Evolutionary conservation across 2,329 filamentous ascomycete species (phyloP).

Genomic region (Alternaria brassicicola): DNA sequence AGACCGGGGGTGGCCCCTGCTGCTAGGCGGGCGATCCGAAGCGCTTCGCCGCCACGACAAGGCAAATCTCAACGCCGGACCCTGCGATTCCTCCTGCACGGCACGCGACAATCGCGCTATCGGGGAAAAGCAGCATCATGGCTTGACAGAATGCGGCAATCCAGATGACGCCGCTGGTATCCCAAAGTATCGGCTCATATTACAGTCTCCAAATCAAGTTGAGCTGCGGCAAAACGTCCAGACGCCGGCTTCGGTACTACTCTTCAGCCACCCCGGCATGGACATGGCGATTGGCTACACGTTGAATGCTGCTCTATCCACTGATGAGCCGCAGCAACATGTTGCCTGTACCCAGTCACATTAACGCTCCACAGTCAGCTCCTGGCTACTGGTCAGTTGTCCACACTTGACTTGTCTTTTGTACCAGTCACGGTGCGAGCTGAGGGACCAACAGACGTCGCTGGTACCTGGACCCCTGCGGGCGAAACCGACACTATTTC

Average conservation of each 20-base stretch:
- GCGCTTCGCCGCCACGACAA: slow-evolving; percentile 25
- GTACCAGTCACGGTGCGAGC: slow-evolving; percentile 33
- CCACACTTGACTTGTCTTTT: slow-evolving; percentile 21
- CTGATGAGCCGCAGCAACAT: slow-evolving; percentile 34
- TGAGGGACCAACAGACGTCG: slow-evolving; percentile 23
- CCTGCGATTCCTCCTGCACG: slow-evolving; percentile 11
- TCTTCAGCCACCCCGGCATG: slow-evolving; percentile 28
- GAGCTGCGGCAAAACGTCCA: slow-evolving; percentile 21
- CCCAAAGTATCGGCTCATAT: slow-evolving; percentile 33
- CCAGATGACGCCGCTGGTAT: slow-evolving; percentile 23
- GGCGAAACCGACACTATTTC: slow-evolving; percentile 35
- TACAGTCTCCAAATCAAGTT: slow-evolving; percentile 34
- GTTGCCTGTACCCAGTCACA: slow-evolving; percentile 28
- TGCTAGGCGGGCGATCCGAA: slow-evolving; percentile 26
- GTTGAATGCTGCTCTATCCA: slow-evolving; percentile 27
- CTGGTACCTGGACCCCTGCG: slow-evolving; percentile 33
- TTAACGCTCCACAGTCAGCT: slow-evolving; percentile 27
- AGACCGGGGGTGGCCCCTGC: slow-evolving; percentile 13
- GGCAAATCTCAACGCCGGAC: slow-evolving; percentile 17
- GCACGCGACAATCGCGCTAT: slow-evolving; percentile 31
- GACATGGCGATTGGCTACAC: slow-evolving; percentile 33
- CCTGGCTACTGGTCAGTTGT: slow-evolving; percentile 23
- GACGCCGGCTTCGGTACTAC: slow-evolving; percentile 27
- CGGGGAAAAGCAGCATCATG: slow-evolving; percentile 6
- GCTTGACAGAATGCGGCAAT: slow-evolving; percentile 7